These are phyloP conservation scores for Lachancea mirantina DNA, from an alignment of 805 yeast species.

Conservation along the genomic window DNA sequence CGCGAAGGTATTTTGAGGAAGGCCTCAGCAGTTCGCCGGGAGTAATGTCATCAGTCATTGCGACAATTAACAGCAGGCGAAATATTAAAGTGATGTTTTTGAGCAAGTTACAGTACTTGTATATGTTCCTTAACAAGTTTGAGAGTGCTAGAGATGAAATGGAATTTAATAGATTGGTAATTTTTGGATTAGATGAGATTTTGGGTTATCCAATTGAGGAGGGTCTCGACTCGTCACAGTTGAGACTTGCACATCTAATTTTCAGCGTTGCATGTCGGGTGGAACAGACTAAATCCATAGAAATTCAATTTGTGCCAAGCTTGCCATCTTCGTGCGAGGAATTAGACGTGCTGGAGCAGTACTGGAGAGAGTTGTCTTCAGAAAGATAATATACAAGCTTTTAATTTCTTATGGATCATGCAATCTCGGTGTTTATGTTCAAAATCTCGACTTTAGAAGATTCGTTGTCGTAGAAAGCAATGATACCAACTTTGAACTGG, in stretches of 20 bases:
- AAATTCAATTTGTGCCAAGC: conserved; percentile 9
- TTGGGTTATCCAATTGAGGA: conserved; percentile 2
- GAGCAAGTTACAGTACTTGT: conserved; percentile 26
- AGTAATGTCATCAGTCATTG: conserved; percentile 14
- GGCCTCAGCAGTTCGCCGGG: conserved; percentile 12
- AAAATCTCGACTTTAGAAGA: conserved; percentile 28
- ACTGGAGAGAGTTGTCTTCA: conserved; percentile 21
- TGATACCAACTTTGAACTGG: conserved; percentile 73
- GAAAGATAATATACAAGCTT: conserved; percentile 4
- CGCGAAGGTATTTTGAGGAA: conserved; percentile 22
- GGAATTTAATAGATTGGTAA: conserved; percentile 17
- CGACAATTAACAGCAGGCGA: conserved; percentile 11
- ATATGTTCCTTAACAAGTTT: conserved; percentile 29
- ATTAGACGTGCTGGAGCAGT: conserved; percentile 16
- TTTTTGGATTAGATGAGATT: conserved; percentile 26
- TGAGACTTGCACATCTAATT: conserved; percentile 18
- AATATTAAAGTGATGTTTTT: conserved; percentile 24
- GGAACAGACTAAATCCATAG: conserved; percentile 14
- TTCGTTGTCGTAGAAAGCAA: conserved; percentile 74
- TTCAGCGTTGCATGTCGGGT: conserved; percentile 21
- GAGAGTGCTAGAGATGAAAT: conserved; percentile 17
- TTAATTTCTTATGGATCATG: conserved; percentile 3
- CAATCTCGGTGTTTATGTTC: conserved; percentile 27
- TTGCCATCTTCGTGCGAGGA: conserved; percentile 1
- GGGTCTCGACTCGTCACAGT: conserved; percentile 2